A percentile compares a stretch with the other conserved stretches of the same genome.
phyloP scores from a whole-genome alignment of 108 stramenopile genomes.

The Mayamaea pseudoterrestris region DNA sequence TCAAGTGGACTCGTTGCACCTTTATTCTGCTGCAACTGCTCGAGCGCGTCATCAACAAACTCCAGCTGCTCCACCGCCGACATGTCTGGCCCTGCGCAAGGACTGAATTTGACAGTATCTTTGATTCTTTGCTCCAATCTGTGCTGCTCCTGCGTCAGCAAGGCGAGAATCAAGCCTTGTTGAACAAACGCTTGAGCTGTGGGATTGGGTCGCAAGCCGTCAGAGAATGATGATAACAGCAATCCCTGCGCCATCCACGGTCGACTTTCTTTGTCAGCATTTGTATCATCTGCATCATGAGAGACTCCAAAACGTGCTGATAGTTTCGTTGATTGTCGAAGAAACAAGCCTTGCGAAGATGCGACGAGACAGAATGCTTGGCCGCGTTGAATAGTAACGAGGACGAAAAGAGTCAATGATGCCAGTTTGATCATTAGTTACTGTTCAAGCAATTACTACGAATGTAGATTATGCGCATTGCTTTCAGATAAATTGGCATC shows the following conservation, averaged over 20 bases:
- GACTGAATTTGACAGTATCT: conserved; percentile 43
- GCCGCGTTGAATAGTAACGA: too few species aligned
- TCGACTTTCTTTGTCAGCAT: too few species aligned
- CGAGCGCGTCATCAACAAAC: conserved; percentile 17
- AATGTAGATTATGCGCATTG: too few species aligned
- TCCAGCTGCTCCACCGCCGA: conserved; percentile 27
- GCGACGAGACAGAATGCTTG: too few species aligned
- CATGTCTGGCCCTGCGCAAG: conserved; percentile 63
- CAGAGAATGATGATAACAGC: conserved; percentile 62
- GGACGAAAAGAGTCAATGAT: too few species aligned
- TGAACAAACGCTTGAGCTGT: conserved; percentile 44
- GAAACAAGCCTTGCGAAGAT: too few species aligned
- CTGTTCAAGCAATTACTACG: too few species aligned
- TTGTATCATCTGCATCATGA: too few species aligned
- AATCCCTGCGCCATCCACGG: conserved; percentile 24
- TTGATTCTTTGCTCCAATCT: conserved; percentile 19
- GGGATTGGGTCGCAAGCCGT: conserved; percentile 38
- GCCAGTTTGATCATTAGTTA: too few species aligned
- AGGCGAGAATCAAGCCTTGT: conserved; percentile 25
- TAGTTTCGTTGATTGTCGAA: too few species aligned
- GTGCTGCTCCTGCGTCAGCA: conserved; percentile 26
- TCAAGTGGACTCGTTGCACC: background rate
- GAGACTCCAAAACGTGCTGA: too few species aligned
- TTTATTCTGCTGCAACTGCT: background rate
- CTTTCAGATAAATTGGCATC: too few species aligned